Percentiles rank a stretch among this genome's conserved stretches.
Conservation (phyloP, 345 rosid genomes). For the Hibiscus mutabilis region DNA sequence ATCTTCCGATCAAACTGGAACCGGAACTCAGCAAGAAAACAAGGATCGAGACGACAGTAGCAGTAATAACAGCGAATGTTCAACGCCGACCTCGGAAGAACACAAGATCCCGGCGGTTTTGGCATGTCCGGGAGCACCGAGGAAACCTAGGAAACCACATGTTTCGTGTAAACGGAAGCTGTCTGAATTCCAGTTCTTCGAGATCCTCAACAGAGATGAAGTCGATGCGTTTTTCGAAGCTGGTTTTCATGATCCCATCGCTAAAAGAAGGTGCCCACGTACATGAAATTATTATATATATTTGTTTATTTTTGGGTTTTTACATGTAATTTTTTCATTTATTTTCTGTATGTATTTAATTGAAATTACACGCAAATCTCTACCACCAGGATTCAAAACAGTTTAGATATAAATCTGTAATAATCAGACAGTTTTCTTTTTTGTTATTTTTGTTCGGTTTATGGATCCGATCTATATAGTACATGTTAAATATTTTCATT, state of each 20-base stretch:
- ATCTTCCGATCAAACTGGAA: not conserved
- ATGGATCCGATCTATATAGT: slow-evolving; percentile 6
- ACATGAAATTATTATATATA: not conserved
- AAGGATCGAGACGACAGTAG: not conserved
- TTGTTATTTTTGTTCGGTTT: not conserved
- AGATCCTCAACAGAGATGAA: slow-evolving; percentile 20
- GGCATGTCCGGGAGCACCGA: slow-evolving; percentile 25
- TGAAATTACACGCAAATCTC: slow-evolving; percentile 5
- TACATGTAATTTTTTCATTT: not conserved
- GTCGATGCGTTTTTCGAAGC: slow-evolving; percentile 17
- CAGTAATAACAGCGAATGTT: slow-evolving; percentile 2
- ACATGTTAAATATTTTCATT: not conserved
- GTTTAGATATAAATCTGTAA: not conserved
- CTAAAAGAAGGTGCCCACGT: slow-evolving; percentile 16
- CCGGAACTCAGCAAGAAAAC: not conserved
- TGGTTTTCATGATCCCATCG: slow-evolving; percentile 1
- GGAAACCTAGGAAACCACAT: slow-evolving; percentile 14
- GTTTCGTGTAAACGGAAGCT: slow-evolving; percentile 18
- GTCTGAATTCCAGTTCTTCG: slow-evolving; percentile 21
- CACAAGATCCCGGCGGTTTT: slow-evolving; percentile 18
- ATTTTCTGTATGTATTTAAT: slow-evolving; percentile 2
- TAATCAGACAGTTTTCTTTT: not conserved
- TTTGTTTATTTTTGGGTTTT: not conserved
- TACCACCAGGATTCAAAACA: not conserved
- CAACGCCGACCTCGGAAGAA: slow-evolving; percentile 24